Base-by-base conservation (phyloP, 441 rosid species). In the Francoa sonchifolia region DNA sequence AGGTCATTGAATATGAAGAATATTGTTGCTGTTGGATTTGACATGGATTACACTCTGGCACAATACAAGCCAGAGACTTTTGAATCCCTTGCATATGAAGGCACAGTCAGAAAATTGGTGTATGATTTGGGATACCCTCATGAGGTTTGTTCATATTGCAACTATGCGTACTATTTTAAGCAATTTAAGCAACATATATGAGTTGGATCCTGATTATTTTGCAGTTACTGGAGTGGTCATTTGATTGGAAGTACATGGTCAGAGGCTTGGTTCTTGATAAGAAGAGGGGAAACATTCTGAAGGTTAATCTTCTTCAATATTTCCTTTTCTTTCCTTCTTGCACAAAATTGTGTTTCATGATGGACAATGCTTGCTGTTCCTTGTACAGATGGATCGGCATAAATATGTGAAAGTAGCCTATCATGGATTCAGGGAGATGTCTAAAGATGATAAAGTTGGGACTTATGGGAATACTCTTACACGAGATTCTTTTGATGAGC, bases 41-140 rank as follows among this genome's bases (percentile, higher is more conserved):
- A 90, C 64, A 90, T 90, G 99, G 99, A 90, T 63, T 90, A 90
- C 65, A 90, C 99, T 13, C 66, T 86, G 65, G 99, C 99, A 20
- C 99, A 90, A 45, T 90, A 90, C 70, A 90, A 73, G 49, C 75
- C 96, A 28, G 99, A 82, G 48, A 86, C 99, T 27, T 90, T 90
- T 47, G 99, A 90, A 57, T 63, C 96, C 42, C 99, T 90, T 59
- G 90, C 94, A 2, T 90, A 86, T 56, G 80, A 67, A 48, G 99
- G 99, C 69, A 90, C 99, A 13, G 62, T 82, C 53, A 70, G 54
- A 58, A 90, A 90, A 61, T 55, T 90, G 72, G 99, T 90, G 4
- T 55, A 78, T 61, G 75, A 86, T 67, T 71, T 90, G 63, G 93
- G 96, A 35, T 90, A 86, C 67, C 88, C 96, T 35, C 48, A 19